Evolutionary conservation across 495 filamentous ascomycete species (phyloP).

Genomic region (Hypomontagnella submonticulosa): DNA sequence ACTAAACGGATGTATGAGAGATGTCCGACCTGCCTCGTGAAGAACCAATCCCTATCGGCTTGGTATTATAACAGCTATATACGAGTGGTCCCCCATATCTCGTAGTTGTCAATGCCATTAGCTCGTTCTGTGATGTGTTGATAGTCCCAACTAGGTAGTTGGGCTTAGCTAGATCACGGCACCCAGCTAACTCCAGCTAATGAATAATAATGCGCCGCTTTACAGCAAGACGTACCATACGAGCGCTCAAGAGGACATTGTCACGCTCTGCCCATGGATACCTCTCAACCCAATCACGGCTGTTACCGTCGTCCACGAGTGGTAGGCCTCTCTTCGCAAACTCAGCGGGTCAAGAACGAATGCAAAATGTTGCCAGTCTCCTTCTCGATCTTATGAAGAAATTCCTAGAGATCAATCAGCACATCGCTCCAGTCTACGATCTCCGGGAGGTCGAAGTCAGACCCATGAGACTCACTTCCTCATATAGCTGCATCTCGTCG

Average conservation of each 20-base stretch:
- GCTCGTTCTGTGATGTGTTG: neutral
- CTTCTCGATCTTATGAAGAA: conserved; percentile 44
- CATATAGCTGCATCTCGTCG: conserved; percentile 45
- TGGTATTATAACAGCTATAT: conserved; percentile 8
- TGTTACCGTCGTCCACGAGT: neutral
- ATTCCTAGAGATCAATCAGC: conserved; percentile 47
- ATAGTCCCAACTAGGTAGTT: conserved; percentile 2
- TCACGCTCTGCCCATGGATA: conserved; percentile 2
- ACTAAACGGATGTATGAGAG: neutral
- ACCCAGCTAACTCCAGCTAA: neutral
- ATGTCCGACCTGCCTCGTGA: neutral
- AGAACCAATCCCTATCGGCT: neutral
- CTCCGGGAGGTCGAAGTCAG: conserved; percentile 28
- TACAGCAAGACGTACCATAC: conserved; percentile 19
- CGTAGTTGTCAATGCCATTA: neutral
- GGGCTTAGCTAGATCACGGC: neutral
- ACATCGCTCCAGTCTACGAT: conserved; percentile 37
- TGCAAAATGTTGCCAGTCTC: conserved; percentile 43
- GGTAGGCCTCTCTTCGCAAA: neutral
- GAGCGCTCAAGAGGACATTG: conserved; percentile 23
- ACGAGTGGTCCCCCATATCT: conserved; percentile 1
- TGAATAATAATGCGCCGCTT: conserved; percentile 14
- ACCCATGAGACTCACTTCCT: conserved; percentile 40
- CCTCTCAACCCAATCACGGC: neutral
- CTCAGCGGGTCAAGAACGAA: conserved; percentile 34